These are phyloP conservation scores for Streptanthus diversifolius DNA, from an alignment of 345 rosid genomes.

Conservation along the genomic window DNA sequence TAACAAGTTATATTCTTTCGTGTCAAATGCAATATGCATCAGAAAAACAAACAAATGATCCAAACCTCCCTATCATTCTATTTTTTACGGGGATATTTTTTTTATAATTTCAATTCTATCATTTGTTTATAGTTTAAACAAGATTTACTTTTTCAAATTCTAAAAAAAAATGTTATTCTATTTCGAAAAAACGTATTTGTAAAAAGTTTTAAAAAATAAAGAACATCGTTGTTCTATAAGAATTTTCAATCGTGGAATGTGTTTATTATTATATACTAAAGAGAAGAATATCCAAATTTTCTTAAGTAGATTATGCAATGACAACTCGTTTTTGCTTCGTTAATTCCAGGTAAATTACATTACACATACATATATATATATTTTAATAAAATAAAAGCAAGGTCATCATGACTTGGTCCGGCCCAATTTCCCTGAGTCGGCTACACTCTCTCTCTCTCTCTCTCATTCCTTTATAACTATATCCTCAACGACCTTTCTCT, in stretches of 20 bases:
- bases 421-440: conserved; percentile 24
- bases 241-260: not conserved
- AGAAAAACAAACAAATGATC: too few relatives aligned
- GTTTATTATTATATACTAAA: conserved; percentile 1
- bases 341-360: conserved; percentile 13
- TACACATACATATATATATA: not conserved
- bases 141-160: too few relatives aligned
- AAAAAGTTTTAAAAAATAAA: too few relatives aligned
- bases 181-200: too few relatives aligned
- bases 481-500: not conserved
- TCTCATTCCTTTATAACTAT: conserved; percentile 20
- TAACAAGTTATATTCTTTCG: too few relatives aligned
- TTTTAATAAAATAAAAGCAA: not conserved
- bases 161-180: too few relatives aligned
- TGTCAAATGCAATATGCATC: too few relatives aligned
- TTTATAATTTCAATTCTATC: too few relatives aligned
- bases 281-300: not conserved
- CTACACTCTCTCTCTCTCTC: not conserved
- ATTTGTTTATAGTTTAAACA: too few relatives aligned
- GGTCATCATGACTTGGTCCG: conserved; percentile 28
- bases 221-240: too few relatives aligned
- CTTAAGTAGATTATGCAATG: not conserved
- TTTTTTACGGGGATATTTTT: too few relatives aligned
- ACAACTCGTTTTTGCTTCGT: conserved; percentile 9
- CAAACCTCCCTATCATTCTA: too few relatives aligned